A percentile compares a stretch with the other conserved stretches of the same genome.
These are phyloP conservation scores for Oleoguttula mirabilis DNA, from an alignment of 495 filamentous ascomycete genomes.

Conservation along the genomic window DNA sequence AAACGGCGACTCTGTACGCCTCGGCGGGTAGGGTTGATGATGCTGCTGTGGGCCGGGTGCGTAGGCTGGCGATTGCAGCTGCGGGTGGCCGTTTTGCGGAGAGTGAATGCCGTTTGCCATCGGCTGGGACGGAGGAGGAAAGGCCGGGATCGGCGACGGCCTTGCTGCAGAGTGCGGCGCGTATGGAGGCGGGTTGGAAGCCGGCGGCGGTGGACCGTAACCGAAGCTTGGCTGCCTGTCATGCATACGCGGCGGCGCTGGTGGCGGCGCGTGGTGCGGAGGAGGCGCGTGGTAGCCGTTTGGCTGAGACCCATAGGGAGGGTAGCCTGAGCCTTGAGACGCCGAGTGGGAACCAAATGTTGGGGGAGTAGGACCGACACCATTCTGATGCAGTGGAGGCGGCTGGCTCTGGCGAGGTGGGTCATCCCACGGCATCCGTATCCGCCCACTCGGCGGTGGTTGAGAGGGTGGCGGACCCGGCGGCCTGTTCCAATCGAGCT, in stretches of 20 bases:
- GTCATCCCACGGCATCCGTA: conserved; percentile 16
- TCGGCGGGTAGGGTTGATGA: not conserved
- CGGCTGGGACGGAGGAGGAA: not conserved
- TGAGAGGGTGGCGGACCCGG: not conserved
- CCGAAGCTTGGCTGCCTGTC: conserved; percentile 10
- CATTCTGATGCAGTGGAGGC: conserved; percentile 10
- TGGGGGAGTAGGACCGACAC: conserved; percentile 2
- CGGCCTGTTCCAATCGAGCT: conserved; percentile 9
- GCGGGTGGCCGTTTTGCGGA: conserved; percentile 13
- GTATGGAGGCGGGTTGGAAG: conserved; percentile 1
- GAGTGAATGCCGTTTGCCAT: conserved; percentile 23
- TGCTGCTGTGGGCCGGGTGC: conserved; percentile 4
- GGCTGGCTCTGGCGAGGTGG: conserved; percentile 4
- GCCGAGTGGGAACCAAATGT: not conserved
- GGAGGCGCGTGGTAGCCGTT: conserved; percentile 22
- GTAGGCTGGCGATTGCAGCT: conserved; percentile 23
- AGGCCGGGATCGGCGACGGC: not conserved
- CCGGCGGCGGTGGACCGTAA: conserved; percentile 13
- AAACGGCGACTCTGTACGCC: conserved; percentile 6
- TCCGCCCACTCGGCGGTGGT: conserved; percentile 3
- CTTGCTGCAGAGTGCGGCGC: conserved; percentile 8
- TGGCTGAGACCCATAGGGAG: conserved; percentile 15
- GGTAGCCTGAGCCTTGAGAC: conserved; percentile 9
- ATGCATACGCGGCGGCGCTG: conserved; percentile 4
- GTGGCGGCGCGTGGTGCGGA: conserved; percentile 2